Percentiles rank a stretch among this genome's conserved stretches.
These are phyloP conservation scores for Beauveria asiatica DNA, from an alignment of 2,329 filamentous ascomycete species.

Conservation along the genomic window DNA sequence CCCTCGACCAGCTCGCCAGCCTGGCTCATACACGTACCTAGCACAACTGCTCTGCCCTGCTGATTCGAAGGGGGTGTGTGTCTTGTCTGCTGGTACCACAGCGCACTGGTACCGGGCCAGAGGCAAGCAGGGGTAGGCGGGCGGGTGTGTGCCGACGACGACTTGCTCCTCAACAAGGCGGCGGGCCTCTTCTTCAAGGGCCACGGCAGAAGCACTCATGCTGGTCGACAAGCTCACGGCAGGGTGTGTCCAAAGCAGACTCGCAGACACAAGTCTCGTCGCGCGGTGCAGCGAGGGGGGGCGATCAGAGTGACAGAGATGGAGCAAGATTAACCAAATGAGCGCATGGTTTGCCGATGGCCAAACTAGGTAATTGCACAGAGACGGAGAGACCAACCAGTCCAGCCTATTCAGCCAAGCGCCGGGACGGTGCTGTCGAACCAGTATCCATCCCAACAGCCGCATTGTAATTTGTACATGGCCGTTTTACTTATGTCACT, in stretches of 20 bases:
- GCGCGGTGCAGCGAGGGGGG: conserved; percentile 10
- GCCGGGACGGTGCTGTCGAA: neutral
- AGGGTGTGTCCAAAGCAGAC: neutral
- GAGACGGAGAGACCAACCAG: conserved; percentile 21
- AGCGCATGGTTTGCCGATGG: conserved; percentile 22
- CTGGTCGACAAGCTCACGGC: neutral
- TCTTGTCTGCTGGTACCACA: neutral
- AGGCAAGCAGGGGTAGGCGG: neutral
- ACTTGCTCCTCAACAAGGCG: neutral
- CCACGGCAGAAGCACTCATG: conserved; percentile 1
- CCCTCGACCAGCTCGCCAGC: neutral
- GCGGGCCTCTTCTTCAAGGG: neutral
- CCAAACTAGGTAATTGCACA: conserved; percentile 30
- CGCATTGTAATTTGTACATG: neutral
- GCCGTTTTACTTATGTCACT: neutral
- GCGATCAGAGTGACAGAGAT: conserved; percentile 11
- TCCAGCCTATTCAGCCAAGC: neutral
- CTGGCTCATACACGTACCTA: neutral
- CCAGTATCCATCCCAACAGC: neutral
- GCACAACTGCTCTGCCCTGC: neutral
- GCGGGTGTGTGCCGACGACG: conserved; percentile 1
- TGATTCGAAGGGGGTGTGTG: neutral
- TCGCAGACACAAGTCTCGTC: neutral
- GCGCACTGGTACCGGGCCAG: neutral
- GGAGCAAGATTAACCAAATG: conserved; percentile 22